Conservation (phyloP, 495 filamentous ascomycete genomes). For the Astrothelium subdiscretum region DNA sequence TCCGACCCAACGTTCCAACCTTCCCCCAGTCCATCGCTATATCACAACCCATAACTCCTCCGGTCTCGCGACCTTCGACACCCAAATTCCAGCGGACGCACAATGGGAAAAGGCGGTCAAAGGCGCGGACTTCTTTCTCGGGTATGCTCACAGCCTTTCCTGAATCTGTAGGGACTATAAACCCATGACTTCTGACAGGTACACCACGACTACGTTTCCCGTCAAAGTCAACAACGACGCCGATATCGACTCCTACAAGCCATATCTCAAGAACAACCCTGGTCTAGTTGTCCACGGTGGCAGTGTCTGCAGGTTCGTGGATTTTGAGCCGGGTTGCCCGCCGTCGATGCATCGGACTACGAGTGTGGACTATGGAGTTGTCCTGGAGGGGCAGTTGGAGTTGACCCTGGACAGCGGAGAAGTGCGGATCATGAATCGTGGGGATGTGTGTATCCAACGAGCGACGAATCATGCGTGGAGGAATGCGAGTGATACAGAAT, state of each 20-base stretch:
- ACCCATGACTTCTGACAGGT: background rate
- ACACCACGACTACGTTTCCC: conserved; percentile 16
- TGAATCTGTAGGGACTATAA: background rate
- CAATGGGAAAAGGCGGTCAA: background rate
- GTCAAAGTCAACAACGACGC: conserved; percentile 29
- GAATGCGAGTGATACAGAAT: conserved; percentile 40
- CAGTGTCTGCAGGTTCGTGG: conserved; percentile 48
- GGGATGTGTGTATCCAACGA: conserved; percentile 56
- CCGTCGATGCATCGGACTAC: conserved; percentile 60
- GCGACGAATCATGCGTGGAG: conserved; percentile 58
- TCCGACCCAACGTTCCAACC: background rate
- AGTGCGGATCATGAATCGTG: conserved; percentile 39
- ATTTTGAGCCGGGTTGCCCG: conserved; percentile 43
- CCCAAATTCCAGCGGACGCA: conserved; percentile 9
- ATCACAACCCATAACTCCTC: conserved; percentile 1
- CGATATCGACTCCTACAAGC: conserved; percentile 35
- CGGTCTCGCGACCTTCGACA: conserved; percentile 18
- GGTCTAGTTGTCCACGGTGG: conserved; percentile 33
- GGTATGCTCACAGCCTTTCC: background rate
- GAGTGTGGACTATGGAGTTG: conserved; percentile 63
- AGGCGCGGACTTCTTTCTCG: background rate
- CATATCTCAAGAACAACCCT: conserved; percentile 16
- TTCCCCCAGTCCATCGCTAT: conserved; percentile 4
- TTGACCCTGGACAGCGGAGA: conserved; percentile 50
- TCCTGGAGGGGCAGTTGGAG: conserved; percentile 60